Evolutionary conservation across 495 filamentous ascomycete species (phyloP), one percentile per base, ranked within the genome.

Genomic region (Neurospora pannonica): DNA sequence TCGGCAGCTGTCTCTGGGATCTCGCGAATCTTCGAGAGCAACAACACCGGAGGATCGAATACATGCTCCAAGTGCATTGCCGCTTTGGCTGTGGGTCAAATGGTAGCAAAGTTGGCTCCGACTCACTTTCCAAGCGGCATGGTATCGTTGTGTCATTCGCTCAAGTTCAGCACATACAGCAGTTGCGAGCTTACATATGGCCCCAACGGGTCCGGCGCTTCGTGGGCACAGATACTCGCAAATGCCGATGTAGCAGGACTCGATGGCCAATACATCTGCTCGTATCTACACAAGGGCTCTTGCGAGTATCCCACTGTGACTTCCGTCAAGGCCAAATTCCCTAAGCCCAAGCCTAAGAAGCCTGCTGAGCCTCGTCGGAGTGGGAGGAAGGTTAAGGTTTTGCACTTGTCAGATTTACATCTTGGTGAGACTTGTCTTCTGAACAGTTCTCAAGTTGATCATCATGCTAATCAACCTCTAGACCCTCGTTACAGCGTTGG

Each of bases 331-430:
- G 83, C 78, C 19, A 82, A 82, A 1, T 91, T 91, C 71, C 85
- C 88, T 6, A 90, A 89, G 78, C 86, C 88, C 1, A 88, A 87
- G 76, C 89, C 88, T 6, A 78, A 72, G 9, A 82, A 87, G 74
- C 76, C 79, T 8, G 78, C 72, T 19, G 80, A 77, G 8, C 87
- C 87, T 0, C 77, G 80, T 46, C 74, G 85, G 4, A 89, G 85
- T 60, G 88, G 88, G 0, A 81, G 88, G 78, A 81, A 85, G 3
- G 83, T 88, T 70, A 90, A 90, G 77, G 88, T 91, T 5, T 79
- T 89, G 11, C 89, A 90, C 77, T 73, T 91, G 75, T 89, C 87
- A 0, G 89, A 91, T 74, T 85, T 90, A 60, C 89, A 90, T 75
- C 80, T 90, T 7, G 77, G 77, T 75, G 36, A 75, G 77, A 37